Evolutionary conservation across 2,329 filamentous ascomycete genomes (phyloP).

Genomic region (Diplodia intermedia): DNA sequence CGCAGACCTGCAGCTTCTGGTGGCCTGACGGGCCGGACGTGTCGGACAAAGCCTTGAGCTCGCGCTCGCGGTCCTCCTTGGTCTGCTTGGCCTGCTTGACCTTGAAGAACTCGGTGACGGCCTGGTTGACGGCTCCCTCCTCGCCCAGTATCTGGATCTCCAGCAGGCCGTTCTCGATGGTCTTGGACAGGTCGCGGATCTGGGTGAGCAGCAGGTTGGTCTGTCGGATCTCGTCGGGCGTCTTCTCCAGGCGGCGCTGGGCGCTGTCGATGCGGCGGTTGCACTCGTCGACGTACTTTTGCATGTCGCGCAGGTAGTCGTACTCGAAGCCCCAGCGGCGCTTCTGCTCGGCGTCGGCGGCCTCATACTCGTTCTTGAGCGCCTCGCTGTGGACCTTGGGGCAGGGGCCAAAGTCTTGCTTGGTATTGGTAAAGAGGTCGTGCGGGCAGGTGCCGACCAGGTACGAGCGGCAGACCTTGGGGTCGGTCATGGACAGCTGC

Average conservation of each 20-base stretch:
- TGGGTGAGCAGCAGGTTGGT: slow-evolving; percentile 87
- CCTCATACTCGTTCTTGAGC: slow-evolving; percentile 87
- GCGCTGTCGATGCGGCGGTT: slow-evolving; percentile 91
- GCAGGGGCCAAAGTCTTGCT: slow-evolving; percentile 92
- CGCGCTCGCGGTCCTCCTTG: slow-evolving; percentile 83
- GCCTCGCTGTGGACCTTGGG: slow-evolving; percentile 87
- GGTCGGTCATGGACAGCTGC: slow-evolving; percentile 86
- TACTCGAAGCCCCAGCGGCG: slow-evolving; percentile 89
- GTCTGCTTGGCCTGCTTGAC: slow-evolving; percentile 79
- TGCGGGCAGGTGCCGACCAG: slow-evolving; percentile 93
- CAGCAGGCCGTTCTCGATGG: slow-evolving; percentile 80
- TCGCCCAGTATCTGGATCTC: slow-evolving; percentile 88
- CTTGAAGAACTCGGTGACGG: slow-evolving; percentile 87
- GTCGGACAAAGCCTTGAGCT: slow-evolving; percentile 88
- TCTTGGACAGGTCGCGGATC: slow-evolving; percentile 80
- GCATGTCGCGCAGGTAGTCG: slow-evolving; percentile 95
- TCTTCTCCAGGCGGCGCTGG: slow-evolving; percentile 92
- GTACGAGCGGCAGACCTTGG: slow-evolving; percentile 94
- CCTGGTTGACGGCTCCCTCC: slow-evolving; percentile 77
- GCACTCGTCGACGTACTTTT: slow-evolving; percentile 96
- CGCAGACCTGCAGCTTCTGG: slow-evolving; percentile 98
- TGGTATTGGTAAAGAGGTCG: slow-evolving; percentile 99
- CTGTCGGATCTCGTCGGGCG: slow-evolving; percentile 94
- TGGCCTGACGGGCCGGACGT: slow-evolving; percentile 92
- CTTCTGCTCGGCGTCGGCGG: slow-evolving; percentile 72